Base-by-base conservation (phyloP, 257 asterid species). In the Solanum ossicruentum region DNA sequence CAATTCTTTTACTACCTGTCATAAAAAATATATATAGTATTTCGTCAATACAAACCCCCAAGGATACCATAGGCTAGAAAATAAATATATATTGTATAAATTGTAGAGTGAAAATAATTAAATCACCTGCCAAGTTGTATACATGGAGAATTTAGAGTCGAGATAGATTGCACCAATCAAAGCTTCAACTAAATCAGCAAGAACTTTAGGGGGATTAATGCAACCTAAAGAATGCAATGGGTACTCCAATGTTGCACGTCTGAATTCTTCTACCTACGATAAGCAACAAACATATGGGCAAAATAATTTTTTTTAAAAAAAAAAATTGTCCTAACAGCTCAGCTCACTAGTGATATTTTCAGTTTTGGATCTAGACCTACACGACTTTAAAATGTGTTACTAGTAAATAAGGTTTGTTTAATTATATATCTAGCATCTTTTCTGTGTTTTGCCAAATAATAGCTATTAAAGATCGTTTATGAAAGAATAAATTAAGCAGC, bases 111-210 rank as follows among this genome's bases (percentile, higher is more conserved):
- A 20, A 45, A 3, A 72, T 17, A 7, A 11, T 4, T 36, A 56
- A 36, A 36, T 12, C 23, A 93, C 95, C 95, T 88, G 23, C 88
- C 91, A 88, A 8, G 93, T 91, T n/a, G 23, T 84, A 58, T 88
- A 91, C 8, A 83, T 81, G 8, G 88, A 83, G 41, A 21, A 79
- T 4, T 86, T 81, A 84, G 86, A 88, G 77, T 93, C 97, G 0
- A 86, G 36, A 66, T 52, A 89, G 1, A 90, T 36, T 7, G 94
- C 97, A n/a, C 92, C 95, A 17, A 91, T 45, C 79, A 91, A 83
- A 8, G 97, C 87, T 75, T 93, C 95, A 28, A 93, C 88, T 11
- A 92, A 69, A 49, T 94, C 97, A 0, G 93, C 95, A 8, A 94
- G 91, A 7, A 83, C 88, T 52, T 92, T 93, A 17, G 97, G 97